phyloP scores from a whole-genome alignment of 2,329 filamentous ascomycete species.

The Bertia moriformis region DNA sequence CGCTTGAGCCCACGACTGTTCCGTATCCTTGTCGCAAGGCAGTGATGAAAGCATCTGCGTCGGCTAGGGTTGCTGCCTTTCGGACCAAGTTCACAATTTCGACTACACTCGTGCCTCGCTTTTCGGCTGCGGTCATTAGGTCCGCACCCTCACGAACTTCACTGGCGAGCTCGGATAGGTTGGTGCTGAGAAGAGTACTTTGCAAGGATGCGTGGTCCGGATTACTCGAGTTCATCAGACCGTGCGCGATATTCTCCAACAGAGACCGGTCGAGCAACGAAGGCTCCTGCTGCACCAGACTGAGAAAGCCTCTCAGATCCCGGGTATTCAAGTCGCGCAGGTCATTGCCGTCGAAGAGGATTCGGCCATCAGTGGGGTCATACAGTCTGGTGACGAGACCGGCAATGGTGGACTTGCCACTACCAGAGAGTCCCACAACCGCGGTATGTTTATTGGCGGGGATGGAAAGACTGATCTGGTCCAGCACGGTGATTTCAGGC shows the following conservation, averaged over 20 bases:
- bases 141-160: conserved; percentile 33
- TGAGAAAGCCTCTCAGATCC: conserved; percentile 13
- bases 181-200: conserved; percentile 27
- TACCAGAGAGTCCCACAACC: conserved; percentile 41
- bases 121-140: conserved; percentile 25
- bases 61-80: conserved; percentile 37
- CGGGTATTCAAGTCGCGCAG: conserved; percentile 30
- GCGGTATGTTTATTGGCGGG: conserved; percentile 33
- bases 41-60: conserved; percentile 40
- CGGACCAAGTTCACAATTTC: conserved; percentile 35
- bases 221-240: conserved; percentile 15
- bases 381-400: conserved; percentile 41
- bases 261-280: conserved; percentile 16
- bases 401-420: conserved; percentile 40
- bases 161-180: conserved; percentile 32
- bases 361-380: conserved; percentile 30
- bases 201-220: conserved; percentile 19
- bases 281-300: conserved; percentile 16
- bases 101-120: conserved; percentile 23
- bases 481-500: conserved; percentile 22
- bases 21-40: conserved; percentile 30
- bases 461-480: conserved; percentile 19
- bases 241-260: conserved; percentile 22
- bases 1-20: conserved; percentile 34
- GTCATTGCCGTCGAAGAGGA: conserved; percentile 31